These are phyloP conservation scores for Phytophthora pisi DNA, from an alignment of 352 stramenopile species.

Conservation along the genomic window DNA sequence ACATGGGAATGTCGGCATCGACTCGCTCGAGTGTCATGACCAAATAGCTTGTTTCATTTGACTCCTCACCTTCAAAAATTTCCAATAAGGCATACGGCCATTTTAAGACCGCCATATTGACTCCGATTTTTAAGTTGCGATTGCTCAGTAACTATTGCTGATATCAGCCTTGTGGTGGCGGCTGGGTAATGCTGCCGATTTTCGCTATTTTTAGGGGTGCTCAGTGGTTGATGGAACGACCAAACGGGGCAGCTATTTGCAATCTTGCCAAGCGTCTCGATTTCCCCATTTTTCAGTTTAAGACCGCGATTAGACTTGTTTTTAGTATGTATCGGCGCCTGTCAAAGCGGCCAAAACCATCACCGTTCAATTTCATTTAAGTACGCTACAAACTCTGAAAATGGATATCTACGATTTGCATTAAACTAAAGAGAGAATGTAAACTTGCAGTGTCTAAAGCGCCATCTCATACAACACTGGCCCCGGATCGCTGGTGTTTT, in stretches of 20 bases:
- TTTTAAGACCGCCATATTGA: neutral
- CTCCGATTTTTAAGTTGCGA: neutral
- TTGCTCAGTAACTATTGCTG: neutral
- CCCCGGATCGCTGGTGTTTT: neutral
- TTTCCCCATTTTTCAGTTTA: neutral
- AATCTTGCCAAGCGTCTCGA: neutral
- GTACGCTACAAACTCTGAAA: too few relatives aligned
- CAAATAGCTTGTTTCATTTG: neutral
- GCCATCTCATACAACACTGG: neutral
- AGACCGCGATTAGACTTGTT: neutral
- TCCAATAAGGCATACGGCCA: neutral
- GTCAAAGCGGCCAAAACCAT: neutral
- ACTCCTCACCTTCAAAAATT: too few relatives aligned
- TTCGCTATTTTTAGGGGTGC: neutral
- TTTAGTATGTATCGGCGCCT: neutral
- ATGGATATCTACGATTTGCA: neutral
- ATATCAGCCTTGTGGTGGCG: neutral
- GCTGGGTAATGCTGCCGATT: neutral
- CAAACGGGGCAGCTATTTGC: neutral
- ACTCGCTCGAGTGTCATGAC: neutral
- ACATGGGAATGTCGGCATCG: conserved; percentile 19
- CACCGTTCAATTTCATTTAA: too few relatives aligned
- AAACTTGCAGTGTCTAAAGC: neutral
- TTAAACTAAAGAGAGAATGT: neutral
- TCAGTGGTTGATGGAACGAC: neutral